Conservation (phyloP, 75 land plant species). For the Pinus taeda region DNA sequence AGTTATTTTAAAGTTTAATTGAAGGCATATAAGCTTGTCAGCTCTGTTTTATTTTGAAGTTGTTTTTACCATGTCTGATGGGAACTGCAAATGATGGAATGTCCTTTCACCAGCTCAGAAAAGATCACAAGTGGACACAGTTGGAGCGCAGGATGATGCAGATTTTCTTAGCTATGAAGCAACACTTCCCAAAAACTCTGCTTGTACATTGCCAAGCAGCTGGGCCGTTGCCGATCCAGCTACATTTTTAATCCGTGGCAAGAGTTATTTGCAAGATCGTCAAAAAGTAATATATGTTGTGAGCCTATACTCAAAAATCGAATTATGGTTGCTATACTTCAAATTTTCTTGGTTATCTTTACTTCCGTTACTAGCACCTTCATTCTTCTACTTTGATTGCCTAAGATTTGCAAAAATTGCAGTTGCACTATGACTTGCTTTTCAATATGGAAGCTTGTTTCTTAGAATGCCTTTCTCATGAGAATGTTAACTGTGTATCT, state of each 20-base stretch:
- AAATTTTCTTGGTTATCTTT: background rate
- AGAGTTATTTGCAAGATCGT: constrained; percentile 60
- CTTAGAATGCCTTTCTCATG: background rate
- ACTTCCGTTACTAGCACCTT: background rate
- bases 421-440: background rate
- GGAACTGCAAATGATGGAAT: constrained; percentile 4
- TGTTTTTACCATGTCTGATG: background rate
- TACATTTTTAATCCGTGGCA: constrained; percentile 79
- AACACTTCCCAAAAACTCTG: constrained; percentile 63
- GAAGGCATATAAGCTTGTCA: background rate
- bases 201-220: constrained; percentile 36
- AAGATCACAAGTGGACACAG: constrained; percentile 37
- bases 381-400: background rate
- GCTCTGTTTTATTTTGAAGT: background rate
- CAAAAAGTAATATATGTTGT: constrained; percentile 51
- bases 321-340: background rate
- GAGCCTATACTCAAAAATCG: background rate
- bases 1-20: no score
- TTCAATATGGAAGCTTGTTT: background rate
- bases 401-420: background rate
- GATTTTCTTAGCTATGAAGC: constrained; percentile 44
- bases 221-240: constrained; percentile 69
- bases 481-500: background rate
- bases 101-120: constrained; percentile 50
- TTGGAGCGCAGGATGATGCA: constrained; percentile 33